These are phyloP conservation scores for Backusella liffmaniae DNA, from an alignment of 192 early-diverging fungal genomes.

Conservation along the genomic window DNA sequence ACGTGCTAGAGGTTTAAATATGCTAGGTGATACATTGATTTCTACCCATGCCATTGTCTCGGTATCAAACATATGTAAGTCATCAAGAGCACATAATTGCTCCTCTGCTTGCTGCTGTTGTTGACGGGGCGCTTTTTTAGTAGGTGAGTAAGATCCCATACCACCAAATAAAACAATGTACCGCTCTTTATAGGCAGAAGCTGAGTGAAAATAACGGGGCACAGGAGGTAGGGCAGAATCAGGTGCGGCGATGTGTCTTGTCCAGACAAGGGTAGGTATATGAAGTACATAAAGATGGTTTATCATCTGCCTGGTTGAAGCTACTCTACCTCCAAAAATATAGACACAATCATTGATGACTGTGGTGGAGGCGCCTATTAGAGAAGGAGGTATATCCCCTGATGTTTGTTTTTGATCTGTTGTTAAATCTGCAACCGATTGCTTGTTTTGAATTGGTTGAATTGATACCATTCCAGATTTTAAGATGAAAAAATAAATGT, in stretches of 20 bases:
- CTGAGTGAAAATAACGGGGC: constrained; percentile 73
- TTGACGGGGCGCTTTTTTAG: neutral
- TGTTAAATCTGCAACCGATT: constrained; percentile 53
- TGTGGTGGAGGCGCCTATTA: constrained; percentile 66
- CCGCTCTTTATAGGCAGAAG: constrained; percentile 59
- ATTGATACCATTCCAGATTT: neutral
- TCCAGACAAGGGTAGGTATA: constrained; percentile 58
- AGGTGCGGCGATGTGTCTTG: constrained; percentile 41
- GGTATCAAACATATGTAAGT: constrained; percentile 68
- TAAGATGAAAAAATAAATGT: neutral
- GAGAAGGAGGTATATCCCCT: constrained; percentile 69
- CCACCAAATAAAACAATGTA: constrained; percentile 75
- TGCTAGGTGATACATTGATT: constrained; percentile 42
- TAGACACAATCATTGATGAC: constrained; percentile 56
- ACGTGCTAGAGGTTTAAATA: constrained; percentile 59
- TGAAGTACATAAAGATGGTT: constrained; percentile 68
- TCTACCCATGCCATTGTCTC: constrained; percentile 60
- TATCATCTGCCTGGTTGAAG: constrained; percentile 63
- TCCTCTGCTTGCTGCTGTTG: constrained; percentile 39
- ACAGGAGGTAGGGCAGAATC: constrained; percentile 34
- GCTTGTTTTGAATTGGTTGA: neutral
- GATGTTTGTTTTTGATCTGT: constrained; percentile 43
- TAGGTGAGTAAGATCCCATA: constrained; percentile 59
- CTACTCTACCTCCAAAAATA: constrained; percentile 70
- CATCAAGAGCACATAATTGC: constrained; percentile 63